phyloP scores from a whole-genome alignment of 2,329 filamentous ascomycete species.

The Fusarium sublunatum region DNA sequence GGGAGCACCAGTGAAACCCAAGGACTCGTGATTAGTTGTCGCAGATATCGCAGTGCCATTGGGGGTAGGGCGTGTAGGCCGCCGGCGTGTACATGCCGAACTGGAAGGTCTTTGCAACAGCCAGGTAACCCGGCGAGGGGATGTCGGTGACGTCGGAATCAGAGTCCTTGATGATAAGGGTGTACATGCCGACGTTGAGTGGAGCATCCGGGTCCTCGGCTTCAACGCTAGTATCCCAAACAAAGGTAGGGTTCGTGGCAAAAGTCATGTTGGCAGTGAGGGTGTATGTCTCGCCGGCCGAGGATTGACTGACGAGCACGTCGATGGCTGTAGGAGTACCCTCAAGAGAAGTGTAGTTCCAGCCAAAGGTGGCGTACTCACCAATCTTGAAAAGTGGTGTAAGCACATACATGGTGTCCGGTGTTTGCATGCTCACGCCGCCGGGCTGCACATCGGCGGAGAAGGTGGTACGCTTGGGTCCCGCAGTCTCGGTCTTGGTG shows the following conservation, averaged over 20 bases:
- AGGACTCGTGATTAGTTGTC: slow-evolving; percentile 60
- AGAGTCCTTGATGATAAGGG: slow-evolving; percentile 71
- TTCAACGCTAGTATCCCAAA: slow-evolving; percentile 69
- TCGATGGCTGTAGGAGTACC: slow-evolving; percentile 70
- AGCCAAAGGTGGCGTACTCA: slow-evolving; percentile 68
- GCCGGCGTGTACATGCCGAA: slow-evolving; percentile 69
- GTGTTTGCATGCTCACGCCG: slow-evolving; percentile 64
- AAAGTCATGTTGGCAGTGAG: slow-evolving; percentile 73
- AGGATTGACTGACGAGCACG: slow-evolving; percentile 67
- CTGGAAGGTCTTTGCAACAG: slow-evolving; percentile 58
- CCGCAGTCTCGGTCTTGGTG: slow-evolving; percentile 42
- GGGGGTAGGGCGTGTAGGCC: slow-evolving; percentile 62
- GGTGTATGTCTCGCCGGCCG: slow-evolving; percentile 66
- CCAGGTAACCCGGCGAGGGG: slow-evolving; percentile 67
- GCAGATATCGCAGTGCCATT: slow-evolving; percentile 69
- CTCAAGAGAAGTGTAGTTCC: slow-evolving; percentile 73
- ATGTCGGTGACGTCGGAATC: slow-evolving; percentile 62
- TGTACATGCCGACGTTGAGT: slow-evolving; percentile 67
- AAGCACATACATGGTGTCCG: slow-evolving; percentile 57
- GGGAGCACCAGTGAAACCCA: slow-evolving; percentile 60
- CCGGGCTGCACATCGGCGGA: slow-evolving; percentile 61
- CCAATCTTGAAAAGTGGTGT: slow-evolving; percentile 70
- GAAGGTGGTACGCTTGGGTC: slow-evolving; percentile 55
- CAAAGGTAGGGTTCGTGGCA: slow-evolving; percentile 60
- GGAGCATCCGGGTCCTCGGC: slow-evolving; percentile 58